Base-by-base conservation (phyloP, 495 filamentous ascomycete species). In the Cercophora sp. region DNA sequence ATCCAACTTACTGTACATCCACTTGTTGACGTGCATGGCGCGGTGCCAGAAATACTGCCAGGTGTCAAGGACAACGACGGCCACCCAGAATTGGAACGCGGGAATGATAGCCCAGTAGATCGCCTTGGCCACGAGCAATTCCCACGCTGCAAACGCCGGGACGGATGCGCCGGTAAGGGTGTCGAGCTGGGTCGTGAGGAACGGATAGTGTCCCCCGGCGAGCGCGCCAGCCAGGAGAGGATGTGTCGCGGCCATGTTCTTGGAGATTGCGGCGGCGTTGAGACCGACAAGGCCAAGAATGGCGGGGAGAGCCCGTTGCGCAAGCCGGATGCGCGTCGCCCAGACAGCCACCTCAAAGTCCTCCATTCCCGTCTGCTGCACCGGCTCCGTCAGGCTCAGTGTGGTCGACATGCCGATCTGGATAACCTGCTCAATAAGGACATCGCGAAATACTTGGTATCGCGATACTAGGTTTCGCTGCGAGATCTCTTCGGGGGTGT, bases 1-100 rank as follows among this genome's bases (percentile, higher is more conserved):
- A 35, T 32, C 41, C 25, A 16, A 81, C 85, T 67, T 77, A 95
- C 91, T 87, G 77, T 98, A 98, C 54, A 98, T 85, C 87, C 88
- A 96, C 63, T 88, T 88, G 69, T 94, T 92, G 72, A 90, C 70
- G 67, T 98, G 93, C 90, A 96, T 96, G 32, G 82, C 81, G 22
- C 93, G 86, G 73, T 98, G 93, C 64, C 86, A 77, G 71, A 96
- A 96, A 74, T 98, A 98, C 60, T 98, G 90, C 89, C 91, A 96
- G 27, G 90, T 94, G 72, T 98, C 93, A 53, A 96, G 78, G 52
- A 88, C 68, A 52, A 78, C 72, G 56, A 91, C 79, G 27, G 83
- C 93, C 26, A 87, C 48, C 52, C 79, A 68, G 60, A 95, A 81
- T 67, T 96, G 90, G 36, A 89, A 45, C 13, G 73, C 74, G 2